phyloP scores from a whole-genome alignment of 768 basidiomycete genomes.

The Tylopilus balloui region DNA sequence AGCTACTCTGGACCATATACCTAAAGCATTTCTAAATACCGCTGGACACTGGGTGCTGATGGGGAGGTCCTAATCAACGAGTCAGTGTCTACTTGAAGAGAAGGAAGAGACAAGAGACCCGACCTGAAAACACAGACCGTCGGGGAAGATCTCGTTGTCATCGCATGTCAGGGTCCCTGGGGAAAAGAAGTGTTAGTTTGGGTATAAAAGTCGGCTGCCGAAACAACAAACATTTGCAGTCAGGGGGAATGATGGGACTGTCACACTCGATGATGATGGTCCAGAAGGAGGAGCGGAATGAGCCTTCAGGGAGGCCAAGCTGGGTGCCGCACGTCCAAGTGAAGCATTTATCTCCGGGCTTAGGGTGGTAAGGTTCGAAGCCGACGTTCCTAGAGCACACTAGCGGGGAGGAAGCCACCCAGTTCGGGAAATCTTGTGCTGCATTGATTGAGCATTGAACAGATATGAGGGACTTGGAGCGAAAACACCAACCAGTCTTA shows the following conservation, averaged over 20 bases:
- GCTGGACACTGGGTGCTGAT: background rate
- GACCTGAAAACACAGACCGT: slow-evolving; percentile 4
- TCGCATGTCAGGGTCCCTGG: slow-evolving; percentile 6
- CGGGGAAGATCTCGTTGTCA: slow-evolving; percentile 4
- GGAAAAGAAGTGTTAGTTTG: background rate
- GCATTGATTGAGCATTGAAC: background rate
- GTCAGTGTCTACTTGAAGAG: background rate
- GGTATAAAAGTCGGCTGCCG: no score
- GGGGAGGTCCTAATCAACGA: background rate
- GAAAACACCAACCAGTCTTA: slow-evolving; percentile 1
- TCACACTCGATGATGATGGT: slow-evolving; percentile 12
- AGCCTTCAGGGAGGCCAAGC: slow-evolving; percentile 1
- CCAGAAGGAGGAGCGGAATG: slow-evolving; percentile 1
- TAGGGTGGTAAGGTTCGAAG: background rate
- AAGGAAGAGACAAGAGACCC: background rate
- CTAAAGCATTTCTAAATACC: background rate
- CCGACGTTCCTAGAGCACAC: slow-evolving; percentile 1
- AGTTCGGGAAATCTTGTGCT: slow-evolving; percentile 1
- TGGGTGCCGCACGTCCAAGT: slow-evolving; percentile 4
- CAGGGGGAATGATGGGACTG: slow-evolving; percentile 1
- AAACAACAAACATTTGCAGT: slow-evolving; percentile 1
- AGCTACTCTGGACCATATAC: background rate
- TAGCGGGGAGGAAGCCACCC: background rate
- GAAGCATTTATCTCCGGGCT: background rate
- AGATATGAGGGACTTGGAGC: background rate